A percentile compares a stretch with the other conserved stretches of the same genome.
phyloP scores from a whole-genome alignment of 2,329 filamentous ascomycete species.

The Coleophoma eucalyptorum region DNA sequence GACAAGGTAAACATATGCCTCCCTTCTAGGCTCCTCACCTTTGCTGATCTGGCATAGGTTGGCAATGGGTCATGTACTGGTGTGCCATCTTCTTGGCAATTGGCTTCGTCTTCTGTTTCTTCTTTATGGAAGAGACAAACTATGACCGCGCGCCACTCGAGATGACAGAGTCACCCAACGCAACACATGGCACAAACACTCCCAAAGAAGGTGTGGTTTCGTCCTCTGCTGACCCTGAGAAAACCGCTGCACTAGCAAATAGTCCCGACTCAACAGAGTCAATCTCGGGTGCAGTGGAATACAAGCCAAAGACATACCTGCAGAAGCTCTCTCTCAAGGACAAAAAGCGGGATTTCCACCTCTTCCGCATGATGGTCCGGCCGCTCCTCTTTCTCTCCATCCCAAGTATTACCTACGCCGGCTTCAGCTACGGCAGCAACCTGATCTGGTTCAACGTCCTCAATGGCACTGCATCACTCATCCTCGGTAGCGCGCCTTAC shows the following conservation, averaged over 20 bases:
- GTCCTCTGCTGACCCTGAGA: slow-evolving; percentile 11
- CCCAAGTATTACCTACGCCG: slow-evolving; percentile 28
- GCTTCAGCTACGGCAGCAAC: slow-evolving; percentile 30
- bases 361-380: slow-evolving; percentile 24
- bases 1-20: slow-evolving; percentile 23
- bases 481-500: slow-evolving; percentile 30
- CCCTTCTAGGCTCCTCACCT: background rate
- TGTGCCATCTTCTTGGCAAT: slow-evolving; percentile 48
- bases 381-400: slow-evolving; percentile 28
- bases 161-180: slow-evolving; percentile 1
- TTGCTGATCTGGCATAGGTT: slow-evolving; percentile 24
- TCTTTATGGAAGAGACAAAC: slow-evolving; percentile 59
- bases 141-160: slow-evolving; percentile 18
- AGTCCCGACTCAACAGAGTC: background rate
- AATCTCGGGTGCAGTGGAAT: slow-evolving; percentile 2
- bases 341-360: slow-evolving; percentile 20
- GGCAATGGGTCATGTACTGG: slow-evolving; percentile 49
- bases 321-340: slow-evolving; percentile 21
- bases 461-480: slow-evolving; percentile 28
- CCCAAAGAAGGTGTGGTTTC: slow-evolving; percentile 6
- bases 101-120: slow-evolving; percentile 47
- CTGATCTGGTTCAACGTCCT: slow-evolving; percentile 32
- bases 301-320: slow-evolving; percentile 19
- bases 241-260: background rate
- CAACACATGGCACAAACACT: slow-evolving; percentile 7